Percentiles rank a stretch among this genome's conserved stretches.
Evolutionary conservation across 2,329 filamentous ascomycete genomes (phyloP).

Genomic region (Fusarium nurragi): DNA sequence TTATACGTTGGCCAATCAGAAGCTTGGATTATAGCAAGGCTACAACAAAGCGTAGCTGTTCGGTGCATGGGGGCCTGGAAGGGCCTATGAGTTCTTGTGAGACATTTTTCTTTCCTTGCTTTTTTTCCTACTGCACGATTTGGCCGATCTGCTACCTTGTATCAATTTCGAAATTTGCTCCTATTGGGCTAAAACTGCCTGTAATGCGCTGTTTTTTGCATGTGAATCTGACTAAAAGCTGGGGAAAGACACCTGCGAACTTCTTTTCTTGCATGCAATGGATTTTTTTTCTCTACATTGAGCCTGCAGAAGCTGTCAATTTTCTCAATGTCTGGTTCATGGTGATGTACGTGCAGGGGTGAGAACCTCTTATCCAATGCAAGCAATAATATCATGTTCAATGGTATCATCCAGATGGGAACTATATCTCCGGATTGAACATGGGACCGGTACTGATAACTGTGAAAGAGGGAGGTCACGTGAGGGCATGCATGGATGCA

Average conservation of each 20-base stretch:
- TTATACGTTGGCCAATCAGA: conserved; percentile 17
- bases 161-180: conserved; percentile 1
- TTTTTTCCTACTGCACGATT: background rate
- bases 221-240: conserved; percentile 21
- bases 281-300: background rate
- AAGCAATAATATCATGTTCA: conserved; percentile 3
- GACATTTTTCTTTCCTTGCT: background rate
- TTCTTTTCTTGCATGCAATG: conserved; percentile 11
- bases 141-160: conserved; percentile 11
- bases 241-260: background rate
- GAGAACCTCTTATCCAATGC: background rate
- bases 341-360: background rate
- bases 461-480: conserved; percentile 23
- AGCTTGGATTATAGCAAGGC: background rate
- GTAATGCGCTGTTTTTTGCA: conserved; percentile 9
- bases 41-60: background rate
- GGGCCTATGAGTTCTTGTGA: background rate
- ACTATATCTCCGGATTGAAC: background rate
- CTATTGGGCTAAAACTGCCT: conserved; percentile 7
- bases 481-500: conserved; percentile 5
- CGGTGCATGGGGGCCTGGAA: conserved; percentile 1
- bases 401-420: conserved; percentile 22
- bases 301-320: background rate
- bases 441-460: background rate
- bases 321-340: background rate